A percentile compares a stretch with the other conserved stretches of the same genome.
These are phyloP conservation scores for Vanderwaltozyma tropicalis DNA, from an alignment of 805 yeast species.

Conservation along the genomic window DNA sequence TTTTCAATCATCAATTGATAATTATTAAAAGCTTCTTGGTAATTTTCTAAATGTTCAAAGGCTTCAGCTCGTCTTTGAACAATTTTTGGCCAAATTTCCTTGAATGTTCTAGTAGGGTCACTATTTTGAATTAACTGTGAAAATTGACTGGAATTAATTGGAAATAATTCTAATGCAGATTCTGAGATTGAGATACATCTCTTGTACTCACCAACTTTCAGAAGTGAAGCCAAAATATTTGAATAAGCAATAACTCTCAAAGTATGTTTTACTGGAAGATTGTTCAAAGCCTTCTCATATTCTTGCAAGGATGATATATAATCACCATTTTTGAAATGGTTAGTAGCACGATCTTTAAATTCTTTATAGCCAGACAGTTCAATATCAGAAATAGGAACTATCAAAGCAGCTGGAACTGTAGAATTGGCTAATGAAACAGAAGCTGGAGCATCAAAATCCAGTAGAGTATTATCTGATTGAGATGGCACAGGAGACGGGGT, in stretches of 20 bases:
- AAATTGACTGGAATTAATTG: slow-evolving; percentile 27
- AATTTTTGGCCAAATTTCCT: slow-evolving; percentile 67
- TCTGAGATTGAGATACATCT: slow-evolving; percentile 24
- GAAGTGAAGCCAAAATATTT: slow-evolving; percentile 57
- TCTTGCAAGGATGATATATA: slow-evolving; percentile 52
- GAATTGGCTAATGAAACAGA: background rate
- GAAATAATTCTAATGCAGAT: slow-evolving; percentile 26
- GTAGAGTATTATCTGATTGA: slow-evolving; percentile 2
- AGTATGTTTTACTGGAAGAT: slow-evolving; percentile 56
- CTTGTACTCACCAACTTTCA: slow-evolving; percentile 60
- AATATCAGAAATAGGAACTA: slow-evolving; percentile 17
- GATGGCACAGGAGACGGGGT: too few species aligned
- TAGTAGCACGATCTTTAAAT: slow-evolving; percentile 46
- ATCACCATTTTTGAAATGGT: slow-evolving; percentile 72
- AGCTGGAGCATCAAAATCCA: slow-evolving; percentile 12
- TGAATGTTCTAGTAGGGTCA: slow-evolving; percentile 22
- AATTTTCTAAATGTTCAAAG: slow-evolving; percentile 67
- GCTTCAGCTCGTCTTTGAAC: slow-evolving; percentile 70
- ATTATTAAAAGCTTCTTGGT: slow-evolving; percentile 46
- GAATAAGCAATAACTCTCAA: slow-evolving; percentile 59
- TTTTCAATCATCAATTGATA: slow-evolving; percentile 56
- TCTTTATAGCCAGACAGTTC: slow-evolving; percentile 33
- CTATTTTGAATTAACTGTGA: slow-evolving; percentile 35
- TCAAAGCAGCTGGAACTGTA: background rate
- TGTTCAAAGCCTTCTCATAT: slow-evolving; percentile 46